These are phyloP conservation scores for Pezicula carpinea DNA, from an alignment of 2,329 filamentous ascomycete genomes.

Conservation along the genomic window DNA sequence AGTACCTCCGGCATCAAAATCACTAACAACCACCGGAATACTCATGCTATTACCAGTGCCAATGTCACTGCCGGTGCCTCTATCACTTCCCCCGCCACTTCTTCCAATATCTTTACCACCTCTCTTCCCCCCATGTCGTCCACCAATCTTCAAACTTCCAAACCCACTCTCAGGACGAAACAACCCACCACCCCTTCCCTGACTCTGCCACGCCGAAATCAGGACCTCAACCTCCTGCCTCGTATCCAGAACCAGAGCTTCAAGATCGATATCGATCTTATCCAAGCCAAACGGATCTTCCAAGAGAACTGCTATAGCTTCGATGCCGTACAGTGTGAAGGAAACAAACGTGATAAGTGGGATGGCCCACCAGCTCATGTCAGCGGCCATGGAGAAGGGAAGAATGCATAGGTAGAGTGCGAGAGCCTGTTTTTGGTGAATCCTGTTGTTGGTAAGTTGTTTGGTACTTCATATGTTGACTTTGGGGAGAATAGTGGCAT, in stretches of 20 bases:
- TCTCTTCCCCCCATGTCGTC: too few species aligned
- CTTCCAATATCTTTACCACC: too few species aligned
- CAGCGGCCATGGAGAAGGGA: constrained; percentile 58
- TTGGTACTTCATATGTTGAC: background rate
- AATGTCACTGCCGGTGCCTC: too few species aligned
- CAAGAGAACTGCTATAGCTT: constrained; percentile 45
- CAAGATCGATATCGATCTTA: constrained; percentile 64
- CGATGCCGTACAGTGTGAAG: constrained; percentile 62
- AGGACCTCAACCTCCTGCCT: constrained; percentile 53
- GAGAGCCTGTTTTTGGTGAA: constrained; percentile 60
- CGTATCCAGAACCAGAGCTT: constrained; percentile 58
- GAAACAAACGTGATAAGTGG: constrained; percentile 54
- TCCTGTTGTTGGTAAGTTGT: constrained; percentile 32
- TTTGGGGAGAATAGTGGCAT: constrained; percentile 10
- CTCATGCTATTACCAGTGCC: too few species aligned
- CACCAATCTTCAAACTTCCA: too few species aligned
- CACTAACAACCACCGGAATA: too few species aligned
- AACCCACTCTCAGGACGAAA: constrained; percentile 14
- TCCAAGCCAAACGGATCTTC: constrained; percentile 65
- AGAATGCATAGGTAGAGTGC: constrained; percentile 55
- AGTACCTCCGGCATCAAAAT: too few species aligned
- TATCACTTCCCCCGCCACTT: too few species aligned
- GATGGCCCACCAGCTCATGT: constrained; percentile 59
- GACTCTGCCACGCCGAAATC: constrained; percentile 49
- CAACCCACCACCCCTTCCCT: constrained; percentile 18